Evolutionary conservation across 768 basidiomycete species (phyloP).

Genomic region (Leucosporidium yakuticum): DNA sequence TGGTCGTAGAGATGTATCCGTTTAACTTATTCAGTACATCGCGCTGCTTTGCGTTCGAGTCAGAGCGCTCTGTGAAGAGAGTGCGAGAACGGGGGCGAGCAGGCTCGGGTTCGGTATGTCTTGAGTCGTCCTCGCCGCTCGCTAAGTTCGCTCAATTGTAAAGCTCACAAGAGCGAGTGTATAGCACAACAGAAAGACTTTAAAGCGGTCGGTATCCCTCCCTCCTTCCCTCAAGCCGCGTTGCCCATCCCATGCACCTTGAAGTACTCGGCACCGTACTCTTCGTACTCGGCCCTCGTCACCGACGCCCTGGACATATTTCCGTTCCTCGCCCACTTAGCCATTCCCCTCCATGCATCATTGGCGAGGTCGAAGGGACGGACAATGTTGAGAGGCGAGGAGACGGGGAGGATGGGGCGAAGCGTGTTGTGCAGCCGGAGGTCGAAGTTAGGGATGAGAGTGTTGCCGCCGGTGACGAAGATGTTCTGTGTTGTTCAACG

Average conservation of each 20-base stretch:
- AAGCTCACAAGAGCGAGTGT: too few relatives aligned
- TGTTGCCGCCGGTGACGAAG: slow-evolving; percentile 78
- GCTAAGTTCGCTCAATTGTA: too few relatives aligned
- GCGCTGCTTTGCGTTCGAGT: too few relatives aligned
- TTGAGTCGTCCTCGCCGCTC: too few relatives aligned
- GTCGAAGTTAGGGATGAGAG: slow-evolving; percentile 63
- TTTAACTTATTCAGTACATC: too few relatives aligned
- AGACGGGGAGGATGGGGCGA: slow-evolving; percentile 78
- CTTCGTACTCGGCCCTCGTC: slow-evolving; percentile 76
- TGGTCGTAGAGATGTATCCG: too few relatives aligned
- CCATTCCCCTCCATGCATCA: slow-evolving; percentile 94
- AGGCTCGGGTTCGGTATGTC: too few relatives aligned
- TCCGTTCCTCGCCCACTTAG: slow-evolving; percentile 52
- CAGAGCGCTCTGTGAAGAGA: too few relatives aligned
- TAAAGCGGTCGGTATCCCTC: not conserved
- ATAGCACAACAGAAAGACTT: not conserved
- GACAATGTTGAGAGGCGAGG: slow-evolving; percentile 61
- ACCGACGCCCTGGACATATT: slow-evolving; percentile 57
- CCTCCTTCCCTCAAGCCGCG: not conserved
- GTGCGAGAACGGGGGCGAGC: too few relatives aligned
- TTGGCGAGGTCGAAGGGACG: slow-evolving; percentile 53
- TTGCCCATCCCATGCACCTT: slow-evolving; percentile 92
- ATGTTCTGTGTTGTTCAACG: slow-evolving; percentile 58
- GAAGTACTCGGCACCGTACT: slow-evolving; percentile 78
- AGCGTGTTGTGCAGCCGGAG: slow-evolving; percentile 65